Evolutionary conservation across 1,284 basidiomycete species (phyloP).

Genomic region (Moesziomyces sp.): DNA sequence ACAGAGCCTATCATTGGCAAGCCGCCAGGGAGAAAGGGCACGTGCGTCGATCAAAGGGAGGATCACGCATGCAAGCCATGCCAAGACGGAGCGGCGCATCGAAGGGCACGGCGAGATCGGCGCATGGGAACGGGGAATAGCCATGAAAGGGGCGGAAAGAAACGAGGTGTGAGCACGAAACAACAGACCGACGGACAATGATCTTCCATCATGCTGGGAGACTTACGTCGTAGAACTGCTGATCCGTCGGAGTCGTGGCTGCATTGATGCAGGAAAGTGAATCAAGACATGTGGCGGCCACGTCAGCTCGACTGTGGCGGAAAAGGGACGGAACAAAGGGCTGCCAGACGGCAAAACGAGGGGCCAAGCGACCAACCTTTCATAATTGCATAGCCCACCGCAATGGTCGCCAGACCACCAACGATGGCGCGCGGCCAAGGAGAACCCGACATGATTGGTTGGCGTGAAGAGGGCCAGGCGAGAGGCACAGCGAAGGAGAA

Average conservation of each 20-base stretch:
- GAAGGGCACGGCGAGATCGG: neutral
- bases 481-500: too few species aligned
- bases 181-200: neutral
- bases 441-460: constrained; percentile 30
- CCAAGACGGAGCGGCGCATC: too few species aligned
- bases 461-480: neutral
- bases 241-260: constrained; percentile 60
- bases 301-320: neutral
- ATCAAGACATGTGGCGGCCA: neutral
- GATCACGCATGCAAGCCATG: too few species aligned
- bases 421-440: constrained; percentile 46
- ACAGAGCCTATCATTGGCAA: constrained; percentile 25
- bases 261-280: constrained; percentile 1
- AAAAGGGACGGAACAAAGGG: constrained; percentile 6
- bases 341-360: neutral
- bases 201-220: neutral
- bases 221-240: constrained; percentile 62
- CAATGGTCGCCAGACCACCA: constrained; percentile 39
- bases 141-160: too few species aligned
- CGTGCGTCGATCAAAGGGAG: too few species aligned
- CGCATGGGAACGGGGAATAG: too few species aligned
- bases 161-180: neutral
- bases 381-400: constrained; percentile 57
- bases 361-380: constrained; percentile 41
- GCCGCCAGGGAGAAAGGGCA: neutral